Conservation (phyloP, 75 land plant genomes). For the Selaginella tamariscina region DNA sequence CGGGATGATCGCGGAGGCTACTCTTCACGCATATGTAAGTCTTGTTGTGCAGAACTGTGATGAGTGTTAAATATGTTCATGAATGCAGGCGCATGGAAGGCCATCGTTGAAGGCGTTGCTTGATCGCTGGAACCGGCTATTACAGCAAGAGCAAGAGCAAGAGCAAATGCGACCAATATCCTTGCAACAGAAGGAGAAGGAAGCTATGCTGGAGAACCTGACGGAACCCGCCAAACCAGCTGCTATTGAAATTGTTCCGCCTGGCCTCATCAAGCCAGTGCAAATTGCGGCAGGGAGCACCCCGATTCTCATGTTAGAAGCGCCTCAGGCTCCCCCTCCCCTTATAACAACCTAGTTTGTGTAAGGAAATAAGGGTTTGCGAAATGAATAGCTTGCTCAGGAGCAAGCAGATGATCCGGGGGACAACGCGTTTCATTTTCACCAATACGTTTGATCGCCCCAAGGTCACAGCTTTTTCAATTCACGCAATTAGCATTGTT, state of each 20-base stretch:
- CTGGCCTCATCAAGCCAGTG: conserved; percentile 24
- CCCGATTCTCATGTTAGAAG: not conserved
- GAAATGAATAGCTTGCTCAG: too few species aligned
- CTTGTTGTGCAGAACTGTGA: too few species aligned
- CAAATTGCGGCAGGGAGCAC: not conserved
- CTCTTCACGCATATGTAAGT: conserved; percentile 94
- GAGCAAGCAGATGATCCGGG: too few species aligned
- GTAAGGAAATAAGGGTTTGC: too few species aligned
- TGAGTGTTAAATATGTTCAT: not conserved
- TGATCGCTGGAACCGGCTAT: conserved; percentile 68
- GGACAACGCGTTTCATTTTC: too few species aligned
- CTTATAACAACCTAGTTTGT: too few species aligned
- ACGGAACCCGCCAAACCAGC: conserved; percentile 58
- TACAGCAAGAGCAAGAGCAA: conserved; percentile 71
- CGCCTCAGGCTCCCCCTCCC: too few species aligned
- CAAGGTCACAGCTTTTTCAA: too few species aligned
- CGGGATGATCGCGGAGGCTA: conserved; percentile 93
- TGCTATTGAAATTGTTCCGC: conserved; percentile 82
- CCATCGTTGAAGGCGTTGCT: conserved; percentile 61
- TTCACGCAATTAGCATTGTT: too few species aligned
- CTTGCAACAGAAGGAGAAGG: conserved; percentile 13
- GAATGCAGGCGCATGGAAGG: conserved; percentile 78
- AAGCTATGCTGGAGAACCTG: conserved; percentile 40
- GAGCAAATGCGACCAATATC: conserved; percentile 32
- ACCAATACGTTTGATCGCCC: too few species aligned